phyloP scores from a whole-genome alignment of 768 basidiomycete species.

The Scleroderma bovista region DNA sequence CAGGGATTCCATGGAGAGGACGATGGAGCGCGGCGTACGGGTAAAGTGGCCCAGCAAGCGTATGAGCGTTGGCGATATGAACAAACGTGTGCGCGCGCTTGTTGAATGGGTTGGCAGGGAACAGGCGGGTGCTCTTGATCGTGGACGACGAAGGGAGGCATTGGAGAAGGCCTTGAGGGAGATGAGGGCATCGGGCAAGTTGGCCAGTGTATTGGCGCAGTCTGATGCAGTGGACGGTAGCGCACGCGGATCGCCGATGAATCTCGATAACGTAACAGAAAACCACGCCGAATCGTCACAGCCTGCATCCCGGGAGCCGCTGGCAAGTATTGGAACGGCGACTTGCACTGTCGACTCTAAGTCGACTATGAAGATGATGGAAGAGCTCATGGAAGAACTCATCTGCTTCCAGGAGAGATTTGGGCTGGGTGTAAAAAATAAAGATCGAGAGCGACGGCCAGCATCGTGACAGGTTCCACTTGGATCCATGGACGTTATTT shows the following conservation, averaged over 20 bases:
- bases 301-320: slow-evolving; percentile 5
- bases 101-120: slow-evolving; percentile 94
- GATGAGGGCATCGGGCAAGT: slow-evolving; percentile 8
- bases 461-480: slow-evolving; percentile 23
- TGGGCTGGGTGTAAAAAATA: slow-evolving; percentile 49
- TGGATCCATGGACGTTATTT: slow-evolving; percentile 4
- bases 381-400: slow-evolving; percentile 85
- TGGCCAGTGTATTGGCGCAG: slow-evolving; percentile 7
- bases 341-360: slow-evolving; percentile 3
- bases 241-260: slow-evolving; percentile 27
- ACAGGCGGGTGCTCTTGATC: slow-evolving; percentile 70
- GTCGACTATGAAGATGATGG: slow-evolving; percentile 78
- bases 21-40: slow-evolving; percentile 72
- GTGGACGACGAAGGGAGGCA: slow-evolving; percentile 62
- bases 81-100: slow-evolving; percentile 84
- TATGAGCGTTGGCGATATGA: slow-evolving; percentile 96
- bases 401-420: slow-evolving; percentile 86
- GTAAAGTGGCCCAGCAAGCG: slow-evolving; percentile 93
- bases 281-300: slow-evolving; percentile 11
- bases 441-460: slow-evolving; percentile 49
- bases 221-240: slow-evolving; percentile 11
- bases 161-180: slow-evolving; percentile 48
- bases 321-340: slow-evolving; percentile 2
- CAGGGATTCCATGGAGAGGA: slow-evolving; percentile 54
- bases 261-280: slow-evolving; percentile 22